Evolutionary conservation across 2,329 filamentous ascomycete genomes (phyloP), one percentile per base, ranked within the genome.

Genomic region (Botrytis medusae): DNA sequence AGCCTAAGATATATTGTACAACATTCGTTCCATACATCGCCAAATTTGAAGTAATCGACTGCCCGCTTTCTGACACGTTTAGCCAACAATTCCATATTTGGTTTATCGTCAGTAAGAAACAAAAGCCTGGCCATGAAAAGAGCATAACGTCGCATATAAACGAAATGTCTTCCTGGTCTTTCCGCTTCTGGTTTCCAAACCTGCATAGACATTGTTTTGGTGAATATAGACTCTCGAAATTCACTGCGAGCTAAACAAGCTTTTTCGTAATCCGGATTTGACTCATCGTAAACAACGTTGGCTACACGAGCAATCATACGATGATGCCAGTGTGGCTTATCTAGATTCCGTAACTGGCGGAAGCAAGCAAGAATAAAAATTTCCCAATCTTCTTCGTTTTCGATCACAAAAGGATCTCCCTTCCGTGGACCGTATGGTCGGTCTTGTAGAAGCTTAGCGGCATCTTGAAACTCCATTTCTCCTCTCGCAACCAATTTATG

Each of bases 271-370:
- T 87, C 85, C 63, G 84, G 84, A 18, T 82, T 78, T 3, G 83
- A 81, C 59, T 87, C 87, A 73, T 91, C 86, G 76, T 89, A 92
- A 10, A 91, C 83, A 59, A 91, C 85, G 76, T 87, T 87, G 9
- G 89, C 90, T 73, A 86, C 86, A 75, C 90, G 86, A 71, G 86
- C 85, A 69, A 90, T 88, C 85, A 93, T 92, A 25, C 91, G 87
- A 80, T 93, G 91, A 79, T 93, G 91, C 91, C 91, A 93, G 76
- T 91, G 90, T 4, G 90, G 87, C 80, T 93, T 93, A 79, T 93
- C 91, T 4, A 89, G 88, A 67, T 74, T 77, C 48, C 78, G 76
- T 29, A 81, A 75, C 57, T 79, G 76, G 32, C 78, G 77, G 44
- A 82, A 72, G 42, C 74, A 82, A 59, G 85, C 83, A 22, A 91